Evolutionary conservation across 192 early-diverging fungal species (phyloP).

Genomic region (Geranomyces variabilis): DNA sequence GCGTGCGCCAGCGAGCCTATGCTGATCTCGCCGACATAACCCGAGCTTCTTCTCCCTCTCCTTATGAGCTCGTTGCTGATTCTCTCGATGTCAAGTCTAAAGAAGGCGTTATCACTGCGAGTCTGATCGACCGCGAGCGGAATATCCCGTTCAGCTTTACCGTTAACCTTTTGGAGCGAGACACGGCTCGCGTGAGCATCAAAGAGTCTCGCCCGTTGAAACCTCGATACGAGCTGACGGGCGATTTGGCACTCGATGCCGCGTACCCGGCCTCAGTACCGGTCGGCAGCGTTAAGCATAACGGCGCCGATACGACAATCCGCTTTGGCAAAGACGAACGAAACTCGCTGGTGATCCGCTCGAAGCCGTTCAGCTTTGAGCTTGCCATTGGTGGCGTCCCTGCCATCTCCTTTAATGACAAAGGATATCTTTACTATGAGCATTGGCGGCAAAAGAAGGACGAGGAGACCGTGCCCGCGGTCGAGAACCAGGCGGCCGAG

Average conservation of each 20-base stretch:
- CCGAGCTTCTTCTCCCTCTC: slow-evolving; percentile 40
- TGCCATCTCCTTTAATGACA: slow-evolving; percentile 78
- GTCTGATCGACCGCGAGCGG: slow-evolving; percentile 57
- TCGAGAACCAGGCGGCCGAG: slow-evolving; percentile 26
- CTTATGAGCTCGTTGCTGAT: slow-evolving; percentile 66
- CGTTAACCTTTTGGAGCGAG: slow-evolving; percentile 15
- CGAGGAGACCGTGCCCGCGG: slow-evolving; percentile 27
- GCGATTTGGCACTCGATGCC: slow-evolving; percentile 40
- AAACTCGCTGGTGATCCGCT: slow-evolving; percentile 53
- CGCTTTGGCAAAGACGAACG: slow-evolving; percentile 45
- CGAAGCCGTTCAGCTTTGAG: slow-evolving; percentile 65
- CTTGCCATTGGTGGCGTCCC: slow-evolving; percentile 58
- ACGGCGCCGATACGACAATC: slow-evolving; percentile 32
- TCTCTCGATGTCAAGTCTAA: slow-evolving; percentile 56
- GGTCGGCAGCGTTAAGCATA: slow-evolving; percentile 45
- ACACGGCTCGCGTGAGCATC: slow-evolving; percentile 36
- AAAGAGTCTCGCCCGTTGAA: slow-evolving; percentile 64
- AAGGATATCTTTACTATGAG: slow-evolving; percentile 85
- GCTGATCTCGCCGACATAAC: slow-evolving; percentile 65
- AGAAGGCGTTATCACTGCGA: slow-evolving; percentile 55
- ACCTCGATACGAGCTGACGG: slow-evolving; percentile 72
- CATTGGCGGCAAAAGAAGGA: slow-evolving; percentile 61
- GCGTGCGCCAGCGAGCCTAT: slow-evolving; percentile 82
- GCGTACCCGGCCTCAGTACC: slow-evolving; percentile 40
- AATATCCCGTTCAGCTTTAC: slow-evolving; percentile 33